Evolutionary conservation across 2,329 filamentous ascomycete species (phyloP), one percentile per base, ranked within the genome.

Genomic region (Ceratocystis cacaofunesta): DNA sequence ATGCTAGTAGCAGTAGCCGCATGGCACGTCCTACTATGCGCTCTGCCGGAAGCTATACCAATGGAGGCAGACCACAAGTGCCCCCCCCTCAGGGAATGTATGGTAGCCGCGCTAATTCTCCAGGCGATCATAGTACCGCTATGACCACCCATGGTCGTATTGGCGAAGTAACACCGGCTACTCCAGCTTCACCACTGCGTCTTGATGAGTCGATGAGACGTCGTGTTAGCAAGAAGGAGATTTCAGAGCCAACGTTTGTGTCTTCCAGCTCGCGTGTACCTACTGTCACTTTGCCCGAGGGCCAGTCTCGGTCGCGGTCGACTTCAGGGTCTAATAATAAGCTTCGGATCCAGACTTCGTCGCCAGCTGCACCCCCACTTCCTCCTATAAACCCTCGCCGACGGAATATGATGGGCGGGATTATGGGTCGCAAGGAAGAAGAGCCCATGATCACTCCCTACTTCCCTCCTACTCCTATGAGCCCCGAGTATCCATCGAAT

Each of bases 381-480:
- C 82, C 82, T 1, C 82, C 82, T 1, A 81, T 85, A 71, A 85
- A 85, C 70, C 82, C 82, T 32, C 77, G 80, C 61, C 78, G 82
- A 8, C 78, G 80, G 64, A 78, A 77, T 8, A 72, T 76, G 1
- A 71, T 77, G n/a, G 73, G 75, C 19, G 73, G 73, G 19, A 72
- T 71, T 0, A 61, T 61, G 44, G 62, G 65, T 1, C 58, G 60
- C n/a, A 66, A 66, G 28, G 62, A 67, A 3, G 65, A 67, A 12
- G 65, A 67, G 25, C 52, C 28, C 2, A 55, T 67, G 43, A 55
- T 64, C 15, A 64, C 52, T 2, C 62, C 65, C 8, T 44, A 67
- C 63, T 55, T 67, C 22, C 65, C 65, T n/a, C 62, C 65, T 22
- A 61, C 65, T 12, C 65, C 65, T 4, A 52, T 61, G 62, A 55